Conservation (phyloP, 2,329 filamentous ascomycete genomes). For the Colletotrichum sojae region DNA sequence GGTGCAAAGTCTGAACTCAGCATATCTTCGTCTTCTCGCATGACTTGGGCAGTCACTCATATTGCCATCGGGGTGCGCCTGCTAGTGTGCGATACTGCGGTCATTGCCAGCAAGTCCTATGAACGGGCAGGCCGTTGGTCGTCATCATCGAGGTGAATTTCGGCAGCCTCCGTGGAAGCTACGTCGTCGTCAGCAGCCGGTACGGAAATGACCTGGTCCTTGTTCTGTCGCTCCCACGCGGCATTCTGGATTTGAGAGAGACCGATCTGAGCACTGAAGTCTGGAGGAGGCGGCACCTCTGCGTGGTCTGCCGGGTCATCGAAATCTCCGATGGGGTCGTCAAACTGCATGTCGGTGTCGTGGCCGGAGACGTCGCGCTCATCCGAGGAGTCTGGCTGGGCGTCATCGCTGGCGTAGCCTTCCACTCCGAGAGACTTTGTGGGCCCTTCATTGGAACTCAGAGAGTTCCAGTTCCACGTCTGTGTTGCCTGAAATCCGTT, state of each 20-base stretch:
- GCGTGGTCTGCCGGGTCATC: slow-evolving; percentile 24
- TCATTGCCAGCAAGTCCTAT: slow-evolving; percentile 3
- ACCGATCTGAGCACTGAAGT: slow-evolving; percentile 40
- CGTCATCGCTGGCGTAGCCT: slow-evolving; percentile 60
- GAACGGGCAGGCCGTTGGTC: slow-evolving; percentile 42
- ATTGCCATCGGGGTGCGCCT: no score
- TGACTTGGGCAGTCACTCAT: not conserved
- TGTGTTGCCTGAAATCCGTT: slow-evolving; percentile 51
- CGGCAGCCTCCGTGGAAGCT: slow-evolving; percentile 62
- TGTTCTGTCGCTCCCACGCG: slow-evolving; percentile 52
- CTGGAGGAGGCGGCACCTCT: slow-evolving; percentile 45
- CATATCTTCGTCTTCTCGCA: not conserved
- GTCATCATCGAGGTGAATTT: slow-evolving; percentile 64
- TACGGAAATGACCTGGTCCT: slow-evolving; percentile 55
- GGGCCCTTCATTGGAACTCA: slow-evolving; percentile 50
- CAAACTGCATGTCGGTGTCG: slow-evolving; percentile 41
- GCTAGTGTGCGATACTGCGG: not conserved
- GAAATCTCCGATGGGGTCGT: slow-evolving; percentile 37
- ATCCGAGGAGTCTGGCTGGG: slow-evolving; percentile 58
- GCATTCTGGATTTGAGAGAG: slow-evolving; percentile 50
- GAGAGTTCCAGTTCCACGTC: slow-evolving; percentile 63
- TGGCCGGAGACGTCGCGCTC: slow-evolving; percentile 49
- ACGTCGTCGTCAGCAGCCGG: slow-evolving; percentile 52
- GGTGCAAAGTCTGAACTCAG: not conserved
- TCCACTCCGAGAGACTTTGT: slow-evolving; percentile 49